Evolutionary conservation across 78 protist species (phyloP).

Genomic region (Dictyostelium capitatum): DNA sequence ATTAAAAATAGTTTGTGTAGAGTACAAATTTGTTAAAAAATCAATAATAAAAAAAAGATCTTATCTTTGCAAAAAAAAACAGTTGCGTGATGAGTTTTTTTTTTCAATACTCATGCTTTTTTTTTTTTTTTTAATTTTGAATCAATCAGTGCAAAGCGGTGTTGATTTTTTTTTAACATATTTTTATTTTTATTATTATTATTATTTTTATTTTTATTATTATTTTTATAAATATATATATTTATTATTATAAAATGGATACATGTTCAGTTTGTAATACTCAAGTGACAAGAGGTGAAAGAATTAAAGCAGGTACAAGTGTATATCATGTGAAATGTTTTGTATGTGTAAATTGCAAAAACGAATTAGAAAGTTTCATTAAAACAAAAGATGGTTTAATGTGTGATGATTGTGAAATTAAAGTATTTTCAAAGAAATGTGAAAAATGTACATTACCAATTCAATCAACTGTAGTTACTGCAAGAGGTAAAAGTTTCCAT

Average conservation of each 20-base stretch:
- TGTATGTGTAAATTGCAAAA: constrained; percentile 33
- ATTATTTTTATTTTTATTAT: too few relatives aligned
- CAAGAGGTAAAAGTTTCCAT: constrained; percentile 46
- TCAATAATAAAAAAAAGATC: too few relatives aligned
- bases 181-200: too few relatives aligned
- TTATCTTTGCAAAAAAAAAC: too few relatives aligned
- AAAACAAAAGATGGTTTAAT: constrained; percentile 31
- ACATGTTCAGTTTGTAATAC: constrained; percentile 36
- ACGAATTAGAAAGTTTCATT: constrained; percentile 15
- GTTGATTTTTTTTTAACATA: too few relatives aligned
- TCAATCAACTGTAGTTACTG: constrained; percentile 46
- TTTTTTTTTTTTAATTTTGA: too few relatives aligned
- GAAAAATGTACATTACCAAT: constrained; percentile 41
- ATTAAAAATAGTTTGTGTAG: too few relatives aligned
- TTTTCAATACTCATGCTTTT: too few relatives aligned
- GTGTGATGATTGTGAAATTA: constrained; percentile 61
- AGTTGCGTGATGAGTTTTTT: too few relatives aligned
- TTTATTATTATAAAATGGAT: neutral
- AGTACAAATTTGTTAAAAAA: too few relatives aligned
- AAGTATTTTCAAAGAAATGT: constrained; percentile 39
- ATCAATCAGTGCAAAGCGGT: too few relatives aligned
- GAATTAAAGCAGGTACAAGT: constrained; percentile 49
- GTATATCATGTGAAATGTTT: constrained; percentile 67
- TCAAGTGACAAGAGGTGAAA: neutral
- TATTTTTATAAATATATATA: too few relatives aligned